Evolutionary conservation across 192 early-diverging fungal genomes (phyloP), one percentile per base, ranked within the genome.

Genomic region (Coemansia sp.): DNA sequence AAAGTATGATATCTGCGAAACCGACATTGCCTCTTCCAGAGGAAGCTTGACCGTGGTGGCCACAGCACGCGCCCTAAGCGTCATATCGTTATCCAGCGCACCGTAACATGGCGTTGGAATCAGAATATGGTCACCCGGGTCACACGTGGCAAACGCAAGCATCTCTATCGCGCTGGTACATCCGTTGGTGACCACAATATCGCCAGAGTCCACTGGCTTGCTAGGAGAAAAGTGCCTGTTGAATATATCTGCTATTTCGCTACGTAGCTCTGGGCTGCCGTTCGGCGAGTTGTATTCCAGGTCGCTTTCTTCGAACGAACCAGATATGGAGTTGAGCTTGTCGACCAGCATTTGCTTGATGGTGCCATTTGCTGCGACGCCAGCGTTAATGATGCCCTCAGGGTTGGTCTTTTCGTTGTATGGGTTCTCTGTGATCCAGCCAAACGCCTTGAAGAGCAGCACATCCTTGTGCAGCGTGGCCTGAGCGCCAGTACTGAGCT

Each of bases 71-170:
- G 89, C 76, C 38, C 85, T 78, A 12, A 65, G 72, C 36, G 68
- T 67, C 67, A 89, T 79, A 64, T 93, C 91, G 32, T 71, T 71
- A 48, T 90, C 84, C 68, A 95, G 91, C 6, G 88, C 91, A 8
- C 91, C 89, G 68, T 95, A 95, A 72, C 83, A 93, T 0, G 93
- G 93, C 8, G 88, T 77, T 6, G 90, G 89, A 32, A 94, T 86
- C 66, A 96, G 68, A 8, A 95, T 71, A 35, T 85, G 88, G 58
- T 95, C 93, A 22, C 90, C 92, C 0, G 84, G 81, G 66, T 96
- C 85, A 57, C 86, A 85, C 6, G 90, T 79, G 12, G 85, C 85
- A 57, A 88, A 86, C 4, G 83, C 74, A 22, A 95, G 72, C 72
- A 87, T 88, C 70, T 88, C 85, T 43, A 95, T 81, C 3, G 88